phyloP scores from a whole-genome alignment of 2,329 filamentous ascomycete genomes.

The Pseudogymnoascus destructans region DNA sequence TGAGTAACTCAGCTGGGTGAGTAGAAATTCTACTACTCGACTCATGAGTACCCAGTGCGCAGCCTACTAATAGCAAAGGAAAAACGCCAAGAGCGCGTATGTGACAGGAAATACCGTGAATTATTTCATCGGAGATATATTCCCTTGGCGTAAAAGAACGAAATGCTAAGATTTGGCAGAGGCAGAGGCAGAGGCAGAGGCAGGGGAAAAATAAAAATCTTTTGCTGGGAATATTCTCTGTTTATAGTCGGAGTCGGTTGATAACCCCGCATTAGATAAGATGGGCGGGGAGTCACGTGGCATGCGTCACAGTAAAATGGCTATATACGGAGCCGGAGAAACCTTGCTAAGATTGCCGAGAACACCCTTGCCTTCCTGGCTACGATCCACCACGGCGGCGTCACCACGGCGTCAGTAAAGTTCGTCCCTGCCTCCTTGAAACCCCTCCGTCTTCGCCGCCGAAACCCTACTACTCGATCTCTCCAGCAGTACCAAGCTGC shows the following conservation, averaged over 20 bases:
- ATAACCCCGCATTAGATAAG: background rate
- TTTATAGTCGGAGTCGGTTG: too few species aligned
- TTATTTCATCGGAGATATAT: background rate
- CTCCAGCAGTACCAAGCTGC: background rate
- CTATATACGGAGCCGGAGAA: too few species aligned
- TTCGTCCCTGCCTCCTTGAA: background rate
- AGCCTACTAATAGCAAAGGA: too few species aligned
- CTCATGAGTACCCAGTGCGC: too few species aligned
- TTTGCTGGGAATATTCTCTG: background rate
- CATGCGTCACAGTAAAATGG: background rate
- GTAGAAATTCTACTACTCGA: too few species aligned
- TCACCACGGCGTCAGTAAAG: constrained; percentile 45
- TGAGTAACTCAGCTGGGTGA: too few species aligned
- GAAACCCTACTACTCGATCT: background rate
- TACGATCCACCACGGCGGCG: background rate
- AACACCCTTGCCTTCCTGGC: background rate
- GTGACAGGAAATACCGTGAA: background rate
- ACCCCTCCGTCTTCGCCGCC: background rate
- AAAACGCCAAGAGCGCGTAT: background rate
- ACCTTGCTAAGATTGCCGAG: background rate
- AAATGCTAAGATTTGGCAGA: too few species aligned
- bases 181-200: background rate
- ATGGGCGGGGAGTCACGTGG: background rate
- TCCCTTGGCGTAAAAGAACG: background rate
- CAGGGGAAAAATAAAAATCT: background rate